Conservation (phyloP, 169 alveolate species). For the Plasmodium malariae region DNA sequence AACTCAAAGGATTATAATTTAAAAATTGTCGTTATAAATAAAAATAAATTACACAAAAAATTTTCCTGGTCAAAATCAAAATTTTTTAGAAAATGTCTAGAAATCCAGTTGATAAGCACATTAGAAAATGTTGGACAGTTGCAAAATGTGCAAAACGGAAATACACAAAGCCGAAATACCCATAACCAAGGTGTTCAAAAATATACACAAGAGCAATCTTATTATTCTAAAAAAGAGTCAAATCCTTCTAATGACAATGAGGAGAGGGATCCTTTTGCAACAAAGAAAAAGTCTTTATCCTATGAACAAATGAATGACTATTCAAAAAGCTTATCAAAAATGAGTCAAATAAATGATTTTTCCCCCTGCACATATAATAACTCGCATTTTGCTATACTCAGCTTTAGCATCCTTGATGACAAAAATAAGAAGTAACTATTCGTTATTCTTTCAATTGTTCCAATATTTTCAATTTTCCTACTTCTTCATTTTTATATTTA, state of each 20-base stretch:
- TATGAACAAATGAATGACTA: slow-evolving; percentile 33
- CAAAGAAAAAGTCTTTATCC: slow-evolving; percentile 28
- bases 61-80: slow-evolving; percentile 59
- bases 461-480: background rate
- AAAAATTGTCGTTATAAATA: slow-evolving; percentile 67
- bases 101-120: slow-evolving; percentile 42
- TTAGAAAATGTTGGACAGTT: background rate
- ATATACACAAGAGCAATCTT: background rate
- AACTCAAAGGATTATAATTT: slow-evolving; percentile 43
- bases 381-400: slow-evolving; percentile 35
- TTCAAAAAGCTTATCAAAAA: slow-evolving; percentile 37
- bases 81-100: slow-evolving; percentile 74
- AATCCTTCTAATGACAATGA: background rate
- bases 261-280: background rate
- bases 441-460: background rate
- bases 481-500: background rate
- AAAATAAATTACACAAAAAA: slow-evolving; percentile 67
- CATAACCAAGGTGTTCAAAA: background rate
- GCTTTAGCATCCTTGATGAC: slow-evolving; percentile 72
- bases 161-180: background rate
- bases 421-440: slow-evolving; percentile 49
- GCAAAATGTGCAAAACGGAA: no score
- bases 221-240: background rate
- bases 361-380: slow-evolving; percentile 8
- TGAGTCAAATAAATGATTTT: background rate